phyloP scores from a whole-genome alignment of 441 rosid species.

The Francoa sonchifolia region DNA sequence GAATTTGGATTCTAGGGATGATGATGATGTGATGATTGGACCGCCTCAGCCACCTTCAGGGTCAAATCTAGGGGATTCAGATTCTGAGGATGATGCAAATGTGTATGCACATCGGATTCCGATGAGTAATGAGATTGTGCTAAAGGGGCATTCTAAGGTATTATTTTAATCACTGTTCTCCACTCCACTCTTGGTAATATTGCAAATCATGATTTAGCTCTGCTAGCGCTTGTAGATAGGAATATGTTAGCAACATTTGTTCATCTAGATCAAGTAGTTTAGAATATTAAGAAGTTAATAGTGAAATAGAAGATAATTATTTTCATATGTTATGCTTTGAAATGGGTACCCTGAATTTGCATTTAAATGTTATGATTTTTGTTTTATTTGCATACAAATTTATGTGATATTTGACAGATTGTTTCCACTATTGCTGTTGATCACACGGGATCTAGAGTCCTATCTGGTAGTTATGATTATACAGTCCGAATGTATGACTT shows the following conservation, averaged over 20 bases:
- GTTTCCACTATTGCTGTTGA: conserved; percentile 87
- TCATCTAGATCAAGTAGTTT: too few relatives aligned
- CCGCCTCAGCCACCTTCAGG: conserved; percentile 48
- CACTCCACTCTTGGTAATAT: too few relatives aligned
- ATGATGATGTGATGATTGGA: conserved; percentile 10
- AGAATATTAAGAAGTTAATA: too few relatives aligned
- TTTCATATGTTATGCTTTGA: neutral
- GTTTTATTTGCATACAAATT: neutral
- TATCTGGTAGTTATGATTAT: conserved; percentile 90
- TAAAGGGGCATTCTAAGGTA: conserved; percentile 85
- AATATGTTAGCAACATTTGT: too few relatives aligned
- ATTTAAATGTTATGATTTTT: neutral
- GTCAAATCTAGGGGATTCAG: conserved; percentile 22
- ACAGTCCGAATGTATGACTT: conserved; percentile 88
- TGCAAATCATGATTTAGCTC: too few relatives aligned
- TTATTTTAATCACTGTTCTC: neutral
- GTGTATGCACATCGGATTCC: conserved; percentile 59
- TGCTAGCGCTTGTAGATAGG: neutral
- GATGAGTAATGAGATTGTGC: conserved; percentile 73
- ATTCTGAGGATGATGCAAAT: conserved; percentile 25
- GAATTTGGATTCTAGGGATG: conserved; percentile 3
- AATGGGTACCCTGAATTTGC: neutral
- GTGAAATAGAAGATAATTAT: too few relatives aligned
- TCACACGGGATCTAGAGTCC: conserved; percentile 89
- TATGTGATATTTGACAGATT: conserved; percentile 28